Base-by-base conservation (phyloP, 2,329 filamentous ascomycete genomes). In the Trichoderma sp. region DNA sequence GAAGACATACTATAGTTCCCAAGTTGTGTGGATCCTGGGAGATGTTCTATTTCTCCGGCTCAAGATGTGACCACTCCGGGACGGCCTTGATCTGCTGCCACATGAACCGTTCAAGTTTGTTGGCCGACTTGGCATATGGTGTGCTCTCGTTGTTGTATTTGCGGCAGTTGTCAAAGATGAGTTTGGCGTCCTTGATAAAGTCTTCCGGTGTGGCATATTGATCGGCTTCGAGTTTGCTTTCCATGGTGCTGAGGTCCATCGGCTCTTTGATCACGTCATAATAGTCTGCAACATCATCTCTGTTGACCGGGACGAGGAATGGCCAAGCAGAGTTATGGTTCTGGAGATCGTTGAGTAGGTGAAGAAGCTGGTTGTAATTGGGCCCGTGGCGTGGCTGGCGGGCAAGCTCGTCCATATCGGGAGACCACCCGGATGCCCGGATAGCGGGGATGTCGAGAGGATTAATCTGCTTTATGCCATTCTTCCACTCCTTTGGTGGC, bases 181-280 rank as follows among this genome's bases (percentile, higher is more conserved):
- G 88, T 78, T 91, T 91, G 11, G 95, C 93, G 80, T 99, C 96
- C 74, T 88, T 89, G 83, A 95, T 91, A 76, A 99, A 98, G 77
- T 98, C 96, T 79, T 98, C 94, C 0, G 96, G 95, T 0, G 90
- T 94, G 17, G 90, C 88, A 79, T 99, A 99, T 78, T 95, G 89
- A 82, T 98, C 96, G 50, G 94, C 93, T 78, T 98, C 95, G 74
- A 98, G 91, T 82, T 97, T 97, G 76, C 90, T 90, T 82, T 98
- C 96, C 95, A 99, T 98, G 23, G 95, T 98, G 62, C 89, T 91
- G 62, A 98, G 86, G 79, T 98, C 96, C 96, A 99, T 99, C 43
- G 96, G 96, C 80, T 97, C 93, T 79, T 95, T 95, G 85, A 99
- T 99, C 73, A 98, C 95, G 72, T 97, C 94, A 84, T 98, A 98